Evolutionary conservation across 371 early-diverging fungal species (phyloP).

Genomic region (Apophysomyces trapeziformis): DNA sequence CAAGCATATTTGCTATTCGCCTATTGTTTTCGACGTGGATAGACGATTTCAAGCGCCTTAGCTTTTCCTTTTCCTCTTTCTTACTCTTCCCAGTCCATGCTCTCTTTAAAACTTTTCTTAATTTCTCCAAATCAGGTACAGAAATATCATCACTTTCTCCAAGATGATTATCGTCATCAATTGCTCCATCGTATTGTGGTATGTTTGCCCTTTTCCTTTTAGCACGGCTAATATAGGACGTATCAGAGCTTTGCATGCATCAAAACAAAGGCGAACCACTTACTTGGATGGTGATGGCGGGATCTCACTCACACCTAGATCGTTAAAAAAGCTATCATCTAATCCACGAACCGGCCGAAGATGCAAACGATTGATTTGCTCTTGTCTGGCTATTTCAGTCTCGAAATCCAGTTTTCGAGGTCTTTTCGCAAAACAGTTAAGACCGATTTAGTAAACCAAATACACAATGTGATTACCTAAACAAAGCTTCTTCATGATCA

Average conservation of each 20-base stretch:
- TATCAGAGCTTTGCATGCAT: background rate
- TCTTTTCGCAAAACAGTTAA: constrained; percentile 12
- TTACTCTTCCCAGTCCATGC: background rate
- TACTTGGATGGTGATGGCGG: constrained; percentile 24
- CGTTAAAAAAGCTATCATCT: constrained; percentile 2
- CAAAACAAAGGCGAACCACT: background rate
- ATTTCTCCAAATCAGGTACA: background rate
- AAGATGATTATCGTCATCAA: constrained; percentile 30
- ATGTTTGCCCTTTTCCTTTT: constrained; percentile 22
- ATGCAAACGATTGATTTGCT: constrained; percentile 7
- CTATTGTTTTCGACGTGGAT: background rate
- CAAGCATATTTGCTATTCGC: background rate
- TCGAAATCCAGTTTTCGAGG: constrained; percentile 33
- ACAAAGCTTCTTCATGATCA: constrained; percentile 2
- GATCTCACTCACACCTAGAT: constrained; percentile 27
- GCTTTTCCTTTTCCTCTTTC: background rate
- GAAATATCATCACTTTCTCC: background rate
- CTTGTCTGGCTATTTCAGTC: constrained; percentile 19
- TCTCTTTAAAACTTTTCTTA: background rate
- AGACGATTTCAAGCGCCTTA: background rate
- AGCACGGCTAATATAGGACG: background rate
- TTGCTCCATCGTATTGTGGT: constrained; percentile 61
- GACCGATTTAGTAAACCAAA: background rate
- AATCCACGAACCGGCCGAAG: background rate
- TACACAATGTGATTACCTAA: constrained; percentile 3